These are phyloP conservation scores for Trypanosoma melophagium DNA, from an alignment of 208 protist species.

Conservation along the genomic window DNA sequence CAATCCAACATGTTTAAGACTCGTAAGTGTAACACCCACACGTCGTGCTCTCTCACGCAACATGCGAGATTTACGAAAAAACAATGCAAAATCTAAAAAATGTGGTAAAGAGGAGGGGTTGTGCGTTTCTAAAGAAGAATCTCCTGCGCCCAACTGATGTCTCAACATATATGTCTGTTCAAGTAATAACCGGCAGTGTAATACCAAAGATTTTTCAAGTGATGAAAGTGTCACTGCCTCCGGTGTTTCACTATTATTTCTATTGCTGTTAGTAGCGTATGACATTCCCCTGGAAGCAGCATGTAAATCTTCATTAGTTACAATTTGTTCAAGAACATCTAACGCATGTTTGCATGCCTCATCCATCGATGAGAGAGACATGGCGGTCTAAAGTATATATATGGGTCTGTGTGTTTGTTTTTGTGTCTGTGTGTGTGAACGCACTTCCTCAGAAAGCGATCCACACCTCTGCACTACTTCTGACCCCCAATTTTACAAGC, in stretches of 20 bases:
- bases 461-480: too few relatives aligned
- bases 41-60: constrained; percentile 23
- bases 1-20: constrained; percentile 28
- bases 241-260: background rate
- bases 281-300: background rate
- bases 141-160: background rate
- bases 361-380: constrained; percentile 8
- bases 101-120: background rate
- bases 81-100: constrained; percentile 19
- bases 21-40: constrained; percentile 19
- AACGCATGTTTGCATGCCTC: constrained; percentile 12
- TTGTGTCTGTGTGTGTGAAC: background rate
- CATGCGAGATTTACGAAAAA: constrained; percentile 24
- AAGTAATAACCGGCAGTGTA: background rate
- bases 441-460: background rate
- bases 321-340: constrained; percentile 13
- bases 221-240: background rate
- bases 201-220: constrained; percentile 12
- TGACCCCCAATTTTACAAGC: too few relatives aligned
- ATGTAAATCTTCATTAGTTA: constrained; percentile 12
- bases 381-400: background rate
- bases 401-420: background rate
- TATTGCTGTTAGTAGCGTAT: background rate
- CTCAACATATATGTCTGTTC: constrained; percentile 24
- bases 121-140: background rate